Evolutionary conservation across 192 early-diverging fungal species (phyloP).

Genomic region (Coemansia erecta): DNA sequence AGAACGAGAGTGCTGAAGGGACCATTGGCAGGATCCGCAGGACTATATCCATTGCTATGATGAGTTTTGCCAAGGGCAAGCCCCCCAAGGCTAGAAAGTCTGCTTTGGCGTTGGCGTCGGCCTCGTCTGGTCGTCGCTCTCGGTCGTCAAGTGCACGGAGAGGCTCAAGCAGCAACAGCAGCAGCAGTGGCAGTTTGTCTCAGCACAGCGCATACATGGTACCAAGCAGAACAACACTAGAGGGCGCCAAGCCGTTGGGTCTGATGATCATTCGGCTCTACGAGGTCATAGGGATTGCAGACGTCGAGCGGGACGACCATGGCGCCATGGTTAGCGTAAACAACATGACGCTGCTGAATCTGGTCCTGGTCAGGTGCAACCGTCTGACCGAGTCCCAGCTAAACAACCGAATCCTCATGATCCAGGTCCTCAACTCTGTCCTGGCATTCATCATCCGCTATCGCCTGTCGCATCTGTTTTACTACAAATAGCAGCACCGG

Average conservation of each 20-base stretch:
- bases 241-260: slow-evolving; percentile 32
- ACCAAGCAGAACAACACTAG: slow-evolving; percentile 35
- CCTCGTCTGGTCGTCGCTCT: not conserved
- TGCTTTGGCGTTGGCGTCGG: not conserved
- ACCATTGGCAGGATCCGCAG: slow-evolving; percentile 9
- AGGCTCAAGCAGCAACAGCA: not conserved
- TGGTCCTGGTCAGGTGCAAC: slow-evolving; percentile 76
- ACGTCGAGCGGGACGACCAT: slow-evolving; percentile 35
- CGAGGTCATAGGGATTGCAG: slow-evolving; percentile 26
- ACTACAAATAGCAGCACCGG: slow-evolving; percentile 42
- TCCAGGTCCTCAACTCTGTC: slow-evolving; percentile 66
- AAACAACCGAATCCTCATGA: slow-evolving; percentile 58
- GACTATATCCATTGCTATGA: slow-evolving; percentile 43
- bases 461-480: slow-evolving; percentile 78
- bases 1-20: not conserved
- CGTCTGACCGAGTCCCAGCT: slow-evolving; percentile 69
- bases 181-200: not conserved
- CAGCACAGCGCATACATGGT: slow-evolving; percentile 28
- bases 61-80: slow-evolving; percentile 45
- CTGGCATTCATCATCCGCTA: slow-evolving; percentile 84
- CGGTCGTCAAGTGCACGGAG: slow-evolving; percentile 9
- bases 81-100: slow-evolving; percentile 3
- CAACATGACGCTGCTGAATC: slow-evolving; percentile 92
- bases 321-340: slow-evolving; percentile 62
- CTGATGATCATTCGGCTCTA: slow-evolving; percentile 29